Evolutionary conservation across 2,329 filamentous ascomycete genomes (phyloP).

Genomic region (Kalmusia sp.): DNA sequence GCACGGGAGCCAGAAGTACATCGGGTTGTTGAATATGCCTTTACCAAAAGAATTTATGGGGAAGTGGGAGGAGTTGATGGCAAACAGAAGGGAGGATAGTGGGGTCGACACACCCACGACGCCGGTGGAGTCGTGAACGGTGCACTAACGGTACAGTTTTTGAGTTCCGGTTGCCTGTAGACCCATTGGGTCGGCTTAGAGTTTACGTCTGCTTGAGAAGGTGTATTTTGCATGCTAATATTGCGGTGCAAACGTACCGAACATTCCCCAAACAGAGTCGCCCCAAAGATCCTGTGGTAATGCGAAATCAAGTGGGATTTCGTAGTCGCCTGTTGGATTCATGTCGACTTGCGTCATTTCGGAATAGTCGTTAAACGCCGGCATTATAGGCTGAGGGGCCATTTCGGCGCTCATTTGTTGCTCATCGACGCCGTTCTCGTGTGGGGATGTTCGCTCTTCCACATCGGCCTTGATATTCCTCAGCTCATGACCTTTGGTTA

Average conservation of each 20-base stretch:
- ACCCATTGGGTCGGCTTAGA: no score
- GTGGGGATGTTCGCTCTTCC: slow-evolving; percentile 12
- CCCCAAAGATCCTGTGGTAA: slow-evolving; percentile 31
- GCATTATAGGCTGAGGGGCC: not conserved
- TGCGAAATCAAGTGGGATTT: slow-evolving; percentile 22
- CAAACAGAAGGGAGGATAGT: not conserved
- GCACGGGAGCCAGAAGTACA: slow-evolving; percentile 27
- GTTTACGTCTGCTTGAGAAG: no score
- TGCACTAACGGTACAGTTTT: not conserved
- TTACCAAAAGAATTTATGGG: slow-evolving; percentile 17
- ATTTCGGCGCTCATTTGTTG: not conserved
- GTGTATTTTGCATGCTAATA: no score
- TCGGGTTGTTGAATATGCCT: slow-evolving; percentile 21
- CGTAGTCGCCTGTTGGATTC: slow-evolving; percentile 11
- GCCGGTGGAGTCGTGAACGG: not conserved
- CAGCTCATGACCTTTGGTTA: slow-evolving; percentile 24
- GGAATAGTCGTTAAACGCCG: not conserved
- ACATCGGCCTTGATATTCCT: slow-evolving; percentile 16
- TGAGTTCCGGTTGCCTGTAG: no score
- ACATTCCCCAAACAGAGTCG: slow-evolving; percentile 31
- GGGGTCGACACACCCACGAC: not conserved
- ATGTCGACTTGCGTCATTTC: slow-evolving; percentile 9
- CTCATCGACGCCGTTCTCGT: not conserved
- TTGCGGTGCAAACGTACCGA: slow-evolving; percentile 18
- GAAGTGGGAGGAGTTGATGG: slow-evolving; percentile 7